phyloP scores from a whole-genome alignment of 2,329 filamentous ascomycete genomes.

The Ascochyta fabae region DNA sequence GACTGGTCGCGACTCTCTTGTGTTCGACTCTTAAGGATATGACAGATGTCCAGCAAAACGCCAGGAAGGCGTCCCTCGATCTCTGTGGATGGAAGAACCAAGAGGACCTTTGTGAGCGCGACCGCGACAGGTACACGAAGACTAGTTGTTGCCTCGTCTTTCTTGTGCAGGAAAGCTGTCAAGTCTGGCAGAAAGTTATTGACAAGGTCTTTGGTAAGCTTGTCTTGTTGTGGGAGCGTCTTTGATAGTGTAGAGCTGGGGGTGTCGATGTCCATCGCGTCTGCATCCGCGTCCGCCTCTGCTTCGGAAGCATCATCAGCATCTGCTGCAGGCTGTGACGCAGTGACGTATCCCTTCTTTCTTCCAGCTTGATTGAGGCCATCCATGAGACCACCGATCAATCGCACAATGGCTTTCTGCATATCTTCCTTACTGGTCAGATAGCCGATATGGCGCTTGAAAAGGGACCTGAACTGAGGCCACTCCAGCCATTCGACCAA shows the following conservation, averaged over 20 bases:
- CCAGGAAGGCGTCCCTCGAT: slow-evolving; percentile 78
- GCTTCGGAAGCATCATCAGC: slow-evolving; percentile 50
- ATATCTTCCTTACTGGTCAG: slow-evolving; percentile 79
- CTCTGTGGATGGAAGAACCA: slow-evolving; percentile 75
- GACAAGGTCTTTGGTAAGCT: slow-evolving; percentile 74
- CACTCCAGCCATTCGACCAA: slow-evolving; percentile 82
- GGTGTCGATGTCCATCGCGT: slow-evolving; percentile 35
- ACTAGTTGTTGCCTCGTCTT: slow-evolving; percentile 93
- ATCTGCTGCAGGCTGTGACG: slow-evolving; percentile 8
- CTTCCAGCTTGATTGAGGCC: slow-evolving; percentile 66
- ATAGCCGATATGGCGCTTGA: slow-evolving; percentile 84
- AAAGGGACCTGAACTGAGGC: slow-evolving; percentile 84
- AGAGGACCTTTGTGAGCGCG: slow-evolving; percentile 85
- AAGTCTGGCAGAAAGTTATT: slow-evolving; percentile 79
- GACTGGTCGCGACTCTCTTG: slow-evolving; percentile 91
- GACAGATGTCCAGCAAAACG: slow-evolving; percentile 88
- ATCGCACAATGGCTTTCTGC: slow-evolving; percentile 83
- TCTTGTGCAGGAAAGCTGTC: slow-evolving; percentile 86
- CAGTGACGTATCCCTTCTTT: slow-evolving; percentile 41
- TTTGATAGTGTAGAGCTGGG: slow-evolving; percentile 57
- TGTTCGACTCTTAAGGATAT: slow-evolving; percentile 87
- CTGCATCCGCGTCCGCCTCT: slow-evolving; percentile 35
- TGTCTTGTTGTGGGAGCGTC: slow-evolving; percentile 70
- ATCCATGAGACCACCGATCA: slow-evolving; percentile 83
- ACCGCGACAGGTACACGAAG: slow-evolving; percentile 89